These are phyloP conservation scores for Porcisia hertigi DNA, from an alignment of 208 protist species.

Conservation along the genomic window DNA sequence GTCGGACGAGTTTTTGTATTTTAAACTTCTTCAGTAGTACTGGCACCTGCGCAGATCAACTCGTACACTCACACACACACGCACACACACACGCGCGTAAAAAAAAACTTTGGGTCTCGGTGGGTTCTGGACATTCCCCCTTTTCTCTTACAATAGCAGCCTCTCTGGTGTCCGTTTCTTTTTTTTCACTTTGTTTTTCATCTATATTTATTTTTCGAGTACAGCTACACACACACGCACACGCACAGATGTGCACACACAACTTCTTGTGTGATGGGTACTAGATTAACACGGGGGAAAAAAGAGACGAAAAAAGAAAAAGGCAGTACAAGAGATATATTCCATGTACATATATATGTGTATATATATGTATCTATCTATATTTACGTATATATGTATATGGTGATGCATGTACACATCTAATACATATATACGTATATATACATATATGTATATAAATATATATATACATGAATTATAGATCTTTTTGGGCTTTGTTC, in stretches of 20 bases:
- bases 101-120: too few species aligned
- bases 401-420: not conserved
- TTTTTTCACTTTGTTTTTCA: conserved; percentile 3
- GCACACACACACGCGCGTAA: too few species aligned
- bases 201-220: too few species aligned
- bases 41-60: too few species aligned
- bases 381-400: not conserved
- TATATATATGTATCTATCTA: not conserved
- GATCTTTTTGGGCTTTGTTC: too few species aligned
- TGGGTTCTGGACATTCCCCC: not conserved
- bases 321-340: not conserved
- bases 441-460: not conserved
- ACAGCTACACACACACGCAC: not conserved
- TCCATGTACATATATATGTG: not conserved
- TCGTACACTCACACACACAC: too few species aligned
- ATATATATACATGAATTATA: too few species aligned
- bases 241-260: not conserved
- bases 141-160: not conserved
- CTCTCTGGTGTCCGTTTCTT: conserved; percentile 1
- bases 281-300: not conserved
- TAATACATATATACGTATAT: not conserved
- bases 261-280: too few species aligned
- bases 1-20: too few species aligned
- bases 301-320: not conserved
- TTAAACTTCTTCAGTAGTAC: too few species aligned